Base-by-base conservation (phyloP, 139 green algal species). In the Pycnococcus provasolii region DNA sequence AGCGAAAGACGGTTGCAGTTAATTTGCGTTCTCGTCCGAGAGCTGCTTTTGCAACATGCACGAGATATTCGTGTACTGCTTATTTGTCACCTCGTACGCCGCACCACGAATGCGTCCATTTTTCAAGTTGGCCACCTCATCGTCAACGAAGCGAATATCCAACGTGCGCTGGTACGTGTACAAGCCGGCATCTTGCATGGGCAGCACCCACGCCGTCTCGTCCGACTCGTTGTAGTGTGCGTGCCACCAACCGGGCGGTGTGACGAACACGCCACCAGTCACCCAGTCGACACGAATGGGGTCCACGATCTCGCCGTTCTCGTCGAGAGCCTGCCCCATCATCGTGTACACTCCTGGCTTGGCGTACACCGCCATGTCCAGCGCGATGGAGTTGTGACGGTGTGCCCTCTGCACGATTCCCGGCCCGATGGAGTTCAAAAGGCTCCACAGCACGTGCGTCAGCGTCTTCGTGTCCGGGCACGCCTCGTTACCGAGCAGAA, bases 221-320 rank as follows among this genome's bases (percentile, higher is more conserved):
- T 75, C 68, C 15, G 13, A 63, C 44, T 79, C 73, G 50, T 79
- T 79, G 47, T 73, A 52, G 26, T 79, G 73, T 52, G 58, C 66
- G 68, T 79, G 73, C 73, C 73, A 79, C 73, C 73, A 76, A 8
- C 73, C 68, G 46, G 74, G 74, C 4, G 74, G 74, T 1, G 74
- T 80, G 15, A 72, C 58, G 60, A 80, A 80, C 3, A 73, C 62
- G n/a, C 64, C 74, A 15, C 69, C 74, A 6, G 68, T 53, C 7
- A 46, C 52, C 74, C 74, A 80, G n/a, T 70, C 60, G 51, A 66
- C 66, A 6, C 59, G 65, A 52, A 80, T 70, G 3, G 74, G 69
- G 46, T 80, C 69, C 51, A 80, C 66, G 11, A 80, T 62, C 5
- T 70, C 43, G 2, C 74, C 74, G 13, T 76, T 57, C 3, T 26